Evolutionary conservation across 441 rosid species (phyloP), one percentile per base, ranked within the genome.

Genomic region (Croton setiger): DNA sequence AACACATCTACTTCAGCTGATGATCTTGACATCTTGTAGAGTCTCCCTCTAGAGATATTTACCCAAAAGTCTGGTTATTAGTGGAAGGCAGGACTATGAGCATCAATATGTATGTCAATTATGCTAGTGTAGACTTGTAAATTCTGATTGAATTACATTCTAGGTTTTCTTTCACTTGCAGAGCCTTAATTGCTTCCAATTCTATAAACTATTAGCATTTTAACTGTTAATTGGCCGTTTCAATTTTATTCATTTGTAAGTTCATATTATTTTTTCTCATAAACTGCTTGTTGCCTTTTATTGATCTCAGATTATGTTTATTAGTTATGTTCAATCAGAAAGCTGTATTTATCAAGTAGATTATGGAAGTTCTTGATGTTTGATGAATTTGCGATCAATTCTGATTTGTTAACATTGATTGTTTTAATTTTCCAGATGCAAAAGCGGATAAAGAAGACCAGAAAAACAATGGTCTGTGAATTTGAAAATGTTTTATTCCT

Each of bases 381-480:
- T 18, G 49, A 4, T 60, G 36, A 69, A 37, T 13, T 65, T 47
- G 36, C 45, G 39, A 37, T 45, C 37, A 57, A 27, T 60, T 64
- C 52, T 51, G 53, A 63, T 27, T 57, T 62, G 47, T 74, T 56
- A 20, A 59, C 77, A 12, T 43, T 35, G 41, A n/a, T 62, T 63
- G 33, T 71, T 68, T 61, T 67, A 6, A 63, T 84, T 78, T 76
- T 82, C 68, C 75, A 94, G 98, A 94, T 84, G 78, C 83, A 33
- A 94, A 92, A 78, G 80, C 72, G 12, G 97, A 91, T 57, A 94
- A 90, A 80, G 99, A 92, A 83, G 98, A 94, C 39, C 67, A 78
- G 41, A 94, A 87, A 83, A 85, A 68, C 81, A 84, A 78, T 23
- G 89, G 99, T 94, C 72, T 21, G 79, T 67, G 7, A 48, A 43